Conservation (phyloP, 2,329 filamentous ascomycete species). For the Phyllosticta citribraziliensis region DNA sequence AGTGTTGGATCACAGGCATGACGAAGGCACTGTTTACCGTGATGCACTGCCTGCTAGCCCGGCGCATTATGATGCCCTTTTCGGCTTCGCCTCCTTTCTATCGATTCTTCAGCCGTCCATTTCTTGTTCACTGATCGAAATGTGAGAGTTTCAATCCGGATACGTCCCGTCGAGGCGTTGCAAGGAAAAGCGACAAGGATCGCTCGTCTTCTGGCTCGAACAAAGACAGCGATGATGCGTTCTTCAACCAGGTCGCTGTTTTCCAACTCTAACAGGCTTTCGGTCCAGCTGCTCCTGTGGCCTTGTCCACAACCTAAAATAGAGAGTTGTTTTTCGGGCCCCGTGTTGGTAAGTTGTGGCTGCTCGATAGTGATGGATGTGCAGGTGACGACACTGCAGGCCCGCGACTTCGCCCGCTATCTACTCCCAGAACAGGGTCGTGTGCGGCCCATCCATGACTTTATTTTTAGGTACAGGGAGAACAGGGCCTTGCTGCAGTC, state of each 20-base stretch:
- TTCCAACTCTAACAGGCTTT: neutral
- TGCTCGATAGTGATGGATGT: neutral
- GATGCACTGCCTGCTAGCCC: no score
- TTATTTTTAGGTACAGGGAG: neutral
- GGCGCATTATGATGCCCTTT: no score
- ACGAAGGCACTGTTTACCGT: neutral
- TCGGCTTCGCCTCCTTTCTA: neutral
- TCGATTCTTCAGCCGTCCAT: neutral
- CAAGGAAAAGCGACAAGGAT: neutral
- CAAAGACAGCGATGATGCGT: neutral
- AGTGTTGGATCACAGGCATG: neutral
- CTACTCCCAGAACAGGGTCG: neutral
- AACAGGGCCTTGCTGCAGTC: neutral
- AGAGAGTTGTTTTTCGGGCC: neutral
- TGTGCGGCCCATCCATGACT: neutral
- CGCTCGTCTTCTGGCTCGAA: neutral
- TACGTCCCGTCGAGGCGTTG: neutral
- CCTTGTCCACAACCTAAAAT: neutral
- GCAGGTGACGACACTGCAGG: neutral
- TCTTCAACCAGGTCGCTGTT: neutral
- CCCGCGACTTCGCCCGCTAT: neutral
- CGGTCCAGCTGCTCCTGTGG: neutral
- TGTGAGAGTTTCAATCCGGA: neutral
- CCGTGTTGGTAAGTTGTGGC: neutral
- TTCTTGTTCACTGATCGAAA: no score